These are phyloP conservation scores for Mycena sp. DNA, from an alignment of 1,284 basidiomycete species.

Conservation along the genomic window DNA sequence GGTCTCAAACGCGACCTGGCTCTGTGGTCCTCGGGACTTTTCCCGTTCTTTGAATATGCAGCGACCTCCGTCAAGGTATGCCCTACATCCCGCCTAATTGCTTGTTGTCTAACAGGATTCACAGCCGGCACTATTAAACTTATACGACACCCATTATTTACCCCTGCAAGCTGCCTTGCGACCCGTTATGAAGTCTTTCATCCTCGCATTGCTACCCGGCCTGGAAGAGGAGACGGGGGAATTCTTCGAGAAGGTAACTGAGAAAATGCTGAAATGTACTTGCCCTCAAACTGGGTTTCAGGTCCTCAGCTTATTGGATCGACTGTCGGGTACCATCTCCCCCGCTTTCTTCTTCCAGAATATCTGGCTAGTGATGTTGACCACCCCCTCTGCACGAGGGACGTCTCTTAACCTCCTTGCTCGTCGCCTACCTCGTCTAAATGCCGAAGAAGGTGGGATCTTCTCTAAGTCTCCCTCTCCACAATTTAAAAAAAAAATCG, in stretches of 20 bases:
- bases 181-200: slow-evolving; percentile 93
- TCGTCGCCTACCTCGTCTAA: slow-evolving; percentile 77
- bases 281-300: slow-evolving; percentile 40
- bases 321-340: slow-evolving; percentile 84
- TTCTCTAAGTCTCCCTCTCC: slow-evolving; percentile 13
- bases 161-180: slow-evolving; percentile 86
- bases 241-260: slow-evolving; percentile 91
- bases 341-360: slow-evolving; percentile 95
- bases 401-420: slow-evolving; percentile 90
- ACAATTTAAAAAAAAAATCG: slow-evolving; percentile 1
- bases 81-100: background rate
- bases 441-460: slow-evolving; percentile 71
- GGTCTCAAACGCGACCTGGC: slow-evolving; percentile 89
- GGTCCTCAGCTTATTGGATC: slow-evolving; percentile 87
- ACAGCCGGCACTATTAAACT: slow-evolving; percentile 84
- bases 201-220: slow-evolving; percentile 92
- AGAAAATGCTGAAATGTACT: background rate
- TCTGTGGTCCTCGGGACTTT: slow-evolving; percentile 95
- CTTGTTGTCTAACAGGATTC: slow-evolving; percentile 5
- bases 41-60: slow-evolving; percentile 99
- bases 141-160: slow-evolving; percentile 92
- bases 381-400: slow-evolving; percentile 86
- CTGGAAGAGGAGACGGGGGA: slow-evolving; percentile 96
- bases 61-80: slow-evolving; percentile 91
- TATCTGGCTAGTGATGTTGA: slow-evolving; percentile 93